A percentile compares a stretch with the other conserved stretches of the same genome.
phyloP scores from a whole-genome alignment of 2,329 filamentous ascomycete genomes.

The Neofusicoccum ribis region DNA sequence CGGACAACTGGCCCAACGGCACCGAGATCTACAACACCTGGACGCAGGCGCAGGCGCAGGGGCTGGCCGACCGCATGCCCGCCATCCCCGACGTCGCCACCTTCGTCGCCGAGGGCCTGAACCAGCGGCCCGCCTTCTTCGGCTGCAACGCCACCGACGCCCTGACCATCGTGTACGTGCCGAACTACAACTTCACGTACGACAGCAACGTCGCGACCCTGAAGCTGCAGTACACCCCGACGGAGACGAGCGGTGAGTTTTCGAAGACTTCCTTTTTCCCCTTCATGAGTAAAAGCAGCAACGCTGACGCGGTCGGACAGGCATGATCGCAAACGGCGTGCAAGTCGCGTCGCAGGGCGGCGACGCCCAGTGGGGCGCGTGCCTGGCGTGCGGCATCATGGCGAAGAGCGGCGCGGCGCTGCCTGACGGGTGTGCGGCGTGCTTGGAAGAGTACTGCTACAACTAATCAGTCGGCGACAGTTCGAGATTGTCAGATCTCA shows the following conservation, averaged over 20 bases:
- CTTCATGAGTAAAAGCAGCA: background rate
- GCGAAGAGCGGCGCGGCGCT: conserved; percentile 8
- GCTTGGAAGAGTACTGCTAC: conserved; percentile 13
- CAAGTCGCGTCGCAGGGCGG: conserved; percentile 4
- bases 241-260: conserved; percentile 9
- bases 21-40: conserved; percentile 60
- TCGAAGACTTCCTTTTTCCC: no score
- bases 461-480: background rate
- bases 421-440: conserved; percentile 8
- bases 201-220: conserved; percentile 12
- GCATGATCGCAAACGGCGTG: conserved; percentile 15
- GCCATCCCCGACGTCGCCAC: conserved; percentile 56
- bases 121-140: conserved; percentile 64
- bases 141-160: conserved; percentile 42
- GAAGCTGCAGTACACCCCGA: background rate
- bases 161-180: conserved; percentile 14
- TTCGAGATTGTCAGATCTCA: no score
- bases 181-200: conserved; percentile 13
- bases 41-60: conserved; percentile 52
- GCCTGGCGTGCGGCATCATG: conserved; percentile 18
- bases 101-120: conserved; percentile 60
- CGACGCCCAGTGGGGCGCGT: background rate
- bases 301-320: background rate
- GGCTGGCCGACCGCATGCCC: conserved; percentile 58
- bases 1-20: conserved; percentile 61